Evolutionary conservation across 2,329 filamentous ascomycete species (phyloP).

Genomic region (Verticillium longisporum): DNA sequence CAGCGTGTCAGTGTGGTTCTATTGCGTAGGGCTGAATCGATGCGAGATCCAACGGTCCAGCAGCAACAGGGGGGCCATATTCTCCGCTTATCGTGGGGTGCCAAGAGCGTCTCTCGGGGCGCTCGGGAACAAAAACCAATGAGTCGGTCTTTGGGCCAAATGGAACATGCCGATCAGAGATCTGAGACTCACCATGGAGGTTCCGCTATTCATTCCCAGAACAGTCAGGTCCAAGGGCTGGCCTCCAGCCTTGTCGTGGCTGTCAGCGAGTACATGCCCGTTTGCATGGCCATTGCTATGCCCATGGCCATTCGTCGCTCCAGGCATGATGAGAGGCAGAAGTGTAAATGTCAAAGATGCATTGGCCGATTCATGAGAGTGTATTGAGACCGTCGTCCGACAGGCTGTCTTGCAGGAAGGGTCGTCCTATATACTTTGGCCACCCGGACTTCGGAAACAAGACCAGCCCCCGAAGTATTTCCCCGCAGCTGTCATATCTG

Average conservation of each 20-base stretch:
- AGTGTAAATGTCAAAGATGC: background rate
- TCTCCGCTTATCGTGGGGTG: background rate
- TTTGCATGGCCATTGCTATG: background rate
- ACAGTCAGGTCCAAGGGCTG: constrained; percentile 40
- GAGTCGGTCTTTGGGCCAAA: background rate
- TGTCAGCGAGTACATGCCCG: background rate
- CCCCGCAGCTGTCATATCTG: background rate
- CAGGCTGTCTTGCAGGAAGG: too few relatives aligned
- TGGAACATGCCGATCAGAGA: background rate
- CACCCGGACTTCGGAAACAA: background rate
- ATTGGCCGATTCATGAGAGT: background rate
- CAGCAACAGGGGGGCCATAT: background rate
- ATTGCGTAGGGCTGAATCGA: background rate
- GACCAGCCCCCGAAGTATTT: background rate
- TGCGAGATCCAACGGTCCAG: background rate
- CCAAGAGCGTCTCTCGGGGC: background rate
- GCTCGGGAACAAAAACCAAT: background rate
- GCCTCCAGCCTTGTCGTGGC: constrained; percentile 2
- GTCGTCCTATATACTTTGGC: background rate
- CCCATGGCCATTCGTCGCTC: background rate
- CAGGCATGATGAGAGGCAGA: background rate
- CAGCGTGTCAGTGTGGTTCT: constrained; percentile 32
- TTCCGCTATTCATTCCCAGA: constrained; percentile 47
- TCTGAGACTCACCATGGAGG: constrained; percentile 34
- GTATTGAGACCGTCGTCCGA: background rate